Evolutionary conservation across 176 grass and related monocot genomes (phyloP).

Genomic region (Canna indica): DNA sequence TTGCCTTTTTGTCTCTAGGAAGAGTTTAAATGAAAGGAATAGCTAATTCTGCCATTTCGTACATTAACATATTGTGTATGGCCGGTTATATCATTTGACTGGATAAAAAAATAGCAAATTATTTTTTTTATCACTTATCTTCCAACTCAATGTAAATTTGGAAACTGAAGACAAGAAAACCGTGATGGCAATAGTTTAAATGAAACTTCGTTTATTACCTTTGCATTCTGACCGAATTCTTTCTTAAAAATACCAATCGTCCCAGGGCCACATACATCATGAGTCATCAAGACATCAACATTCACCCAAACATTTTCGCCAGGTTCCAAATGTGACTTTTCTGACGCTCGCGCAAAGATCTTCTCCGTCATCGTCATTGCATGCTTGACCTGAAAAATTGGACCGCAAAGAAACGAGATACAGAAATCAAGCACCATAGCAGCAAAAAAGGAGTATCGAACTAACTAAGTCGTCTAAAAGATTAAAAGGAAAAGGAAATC

Average conservation of each 20-base stretch:
- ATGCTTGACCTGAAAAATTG: conserved; percentile 47
- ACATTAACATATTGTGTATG: neutral
- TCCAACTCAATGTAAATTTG: too few relatives aligned
- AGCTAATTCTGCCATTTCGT: neutral
- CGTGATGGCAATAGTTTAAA: neutral
- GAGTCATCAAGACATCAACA: conserved; percentile 95
- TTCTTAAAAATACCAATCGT: conserved; percentile 85
- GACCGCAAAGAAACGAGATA: neutral
- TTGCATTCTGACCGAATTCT: conserved; percentile 82
- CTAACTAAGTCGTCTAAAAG: neutral
- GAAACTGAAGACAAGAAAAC: too few relatives aligned
- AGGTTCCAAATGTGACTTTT: conserved; percentile 53
- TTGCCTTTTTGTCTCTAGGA: neutral
- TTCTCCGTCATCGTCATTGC: conserved; percentile 97
- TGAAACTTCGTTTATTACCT: conserved; percentile 13
- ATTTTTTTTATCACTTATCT: too few relatives aligned
- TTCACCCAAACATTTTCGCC: conserved; percentile 96
- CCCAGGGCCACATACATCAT: conserved; percentile 70
- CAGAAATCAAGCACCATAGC: neutral
- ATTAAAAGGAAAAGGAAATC: neutral
- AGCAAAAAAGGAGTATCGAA: neutral
- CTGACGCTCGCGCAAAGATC: conserved; percentile 77
- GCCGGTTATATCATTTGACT: too few relatives aligned
- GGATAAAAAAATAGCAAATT: too few relatives aligned
- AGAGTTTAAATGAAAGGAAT: neutral